Evolutionary conservation across 2,329 filamentous ascomycete genomes (phyloP).

Genomic region (Fusarium sp.): DNA sequence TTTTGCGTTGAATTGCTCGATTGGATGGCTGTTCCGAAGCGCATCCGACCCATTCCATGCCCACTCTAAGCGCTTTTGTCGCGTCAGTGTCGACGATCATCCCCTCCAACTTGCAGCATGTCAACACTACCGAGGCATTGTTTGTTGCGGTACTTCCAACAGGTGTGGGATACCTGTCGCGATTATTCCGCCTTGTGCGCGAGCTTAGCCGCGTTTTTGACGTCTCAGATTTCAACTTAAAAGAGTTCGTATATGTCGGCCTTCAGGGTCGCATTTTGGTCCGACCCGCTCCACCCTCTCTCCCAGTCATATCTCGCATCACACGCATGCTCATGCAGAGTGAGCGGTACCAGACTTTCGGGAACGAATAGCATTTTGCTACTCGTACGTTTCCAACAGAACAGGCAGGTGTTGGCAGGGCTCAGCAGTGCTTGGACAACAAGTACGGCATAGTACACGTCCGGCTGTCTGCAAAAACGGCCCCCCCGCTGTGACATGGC

Average conservation of each 20-base stretch:
- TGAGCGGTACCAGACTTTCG: slow-evolving; percentile 52
- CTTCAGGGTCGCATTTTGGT: slow-evolving; percentile 32
- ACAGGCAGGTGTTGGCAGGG: slow-evolving; percentile 33
- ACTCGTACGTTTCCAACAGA: slow-evolving; percentile 46
- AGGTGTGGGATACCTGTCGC: slow-evolving; percentile 34
- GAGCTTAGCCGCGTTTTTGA: slow-evolving; percentile 42
- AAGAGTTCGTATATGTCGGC: slow-evolving; percentile 46
- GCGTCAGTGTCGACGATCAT: slow-evolving; percentile 35
- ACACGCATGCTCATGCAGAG: slow-evolving; percentile 47
- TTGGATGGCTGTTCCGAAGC: slow-evolving; percentile 17
- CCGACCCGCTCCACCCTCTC: slow-evolving; percentile 24
- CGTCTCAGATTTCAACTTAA: slow-evolving; percentile 43
- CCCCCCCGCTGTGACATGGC: slow-evolving; percentile 26
- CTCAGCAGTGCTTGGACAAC: slow-evolving; percentile 39
- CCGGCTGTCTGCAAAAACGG: slow-evolving; percentile 26
- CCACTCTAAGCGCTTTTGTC: slow-evolving; percentile 49
- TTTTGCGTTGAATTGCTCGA: slow-evolving; percentile 34
- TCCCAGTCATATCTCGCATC: slow-evolving; percentile 36
- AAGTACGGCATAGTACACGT: slow-evolving; percentile 24
- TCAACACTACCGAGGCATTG: slow-evolving; percentile 24
- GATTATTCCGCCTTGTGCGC: slow-evolving; percentile 37
- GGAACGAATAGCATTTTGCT: slow-evolving; percentile 44
- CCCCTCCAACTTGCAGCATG: slow-evolving; percentile 24
- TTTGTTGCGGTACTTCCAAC: slow-evolving; percentile 11
- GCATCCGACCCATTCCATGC: slow-evolving; percentile 34